These are phyloP conservation scores for Thalassiosira exigua DNA, from an alignment of 352 stramenopile genomes.

Conservation along the genomic window DNA sequence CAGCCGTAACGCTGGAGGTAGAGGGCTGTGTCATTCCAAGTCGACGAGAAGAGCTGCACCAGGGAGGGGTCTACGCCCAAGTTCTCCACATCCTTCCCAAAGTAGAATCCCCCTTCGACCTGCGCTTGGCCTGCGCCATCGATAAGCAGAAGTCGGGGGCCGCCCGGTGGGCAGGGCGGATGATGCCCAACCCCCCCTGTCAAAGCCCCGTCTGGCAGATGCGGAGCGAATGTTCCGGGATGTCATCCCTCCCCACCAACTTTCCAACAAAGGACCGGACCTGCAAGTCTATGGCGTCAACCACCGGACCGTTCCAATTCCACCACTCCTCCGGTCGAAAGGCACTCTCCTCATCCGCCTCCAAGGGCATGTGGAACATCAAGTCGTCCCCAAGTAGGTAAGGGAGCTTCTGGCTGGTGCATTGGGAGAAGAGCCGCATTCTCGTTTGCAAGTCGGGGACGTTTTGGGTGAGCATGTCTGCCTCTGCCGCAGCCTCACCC, in stretches of 20 bases:
- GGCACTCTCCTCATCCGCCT: no score
- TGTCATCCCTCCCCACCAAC: not conserved
- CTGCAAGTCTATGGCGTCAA: slow-evolving; percentile 1
- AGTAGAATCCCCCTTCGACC: not conserved
- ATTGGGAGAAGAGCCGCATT: slow-evolving; percentile 21
- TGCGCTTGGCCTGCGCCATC: not conserved
- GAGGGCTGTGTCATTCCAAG: slow-evolving; percentile 1
- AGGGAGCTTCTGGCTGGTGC: slow-evolving; percentile 33
- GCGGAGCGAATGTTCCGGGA: not conserved
- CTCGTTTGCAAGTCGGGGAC: slow-evolving; percentile 28
- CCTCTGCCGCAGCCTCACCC: not conserved
- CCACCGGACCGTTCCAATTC: not conserved
- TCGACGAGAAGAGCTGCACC: not conserved
- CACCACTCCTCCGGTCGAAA: not conserved
- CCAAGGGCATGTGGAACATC: no score
- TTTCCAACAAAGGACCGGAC: slow-evolving; percentile 3
- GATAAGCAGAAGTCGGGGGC: slow-evolving; percentile 37
- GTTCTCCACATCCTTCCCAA: not conserved
- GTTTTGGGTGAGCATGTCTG: not conserved
- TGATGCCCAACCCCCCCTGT: slow-evolving; percentile 15
- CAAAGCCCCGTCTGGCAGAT: slow-evolving; percentile 3
- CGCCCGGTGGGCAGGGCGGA: slow-evolving; percentile 10
- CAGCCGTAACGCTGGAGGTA: not conserved
- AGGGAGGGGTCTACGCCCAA: not conserved
- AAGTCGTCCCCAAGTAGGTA: slow-evolving; percentile 35